A percentile compares a stretch with the other conserved stretches of the same genome.
Evolutionary conservation across 306 rosid species (phyloP).

Genomic region (Psophocarpus tetragonolobus): DNA sequence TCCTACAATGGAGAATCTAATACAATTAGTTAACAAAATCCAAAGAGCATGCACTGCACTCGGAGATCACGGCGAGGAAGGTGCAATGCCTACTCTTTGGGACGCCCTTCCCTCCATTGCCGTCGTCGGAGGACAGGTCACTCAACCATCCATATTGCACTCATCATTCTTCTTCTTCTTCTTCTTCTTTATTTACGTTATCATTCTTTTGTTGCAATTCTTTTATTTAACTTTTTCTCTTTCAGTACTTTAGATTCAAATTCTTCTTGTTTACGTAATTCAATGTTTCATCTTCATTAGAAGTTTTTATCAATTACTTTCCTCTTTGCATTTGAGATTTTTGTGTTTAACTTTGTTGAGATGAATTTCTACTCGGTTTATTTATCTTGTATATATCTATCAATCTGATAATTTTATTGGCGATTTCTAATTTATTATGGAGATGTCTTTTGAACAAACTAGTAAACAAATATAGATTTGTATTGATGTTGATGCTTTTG

Average conservation of each 20-base stretch:
- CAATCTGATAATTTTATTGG: neutral
- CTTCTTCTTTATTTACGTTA: neutral
- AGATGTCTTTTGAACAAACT: neutral
- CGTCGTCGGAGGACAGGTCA: slow-evolving; percentile 98
- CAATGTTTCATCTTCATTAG: neutral
- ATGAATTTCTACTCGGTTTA: neutral
- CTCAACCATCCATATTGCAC: neutral
- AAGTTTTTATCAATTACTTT: neutral
- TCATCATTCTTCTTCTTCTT: neutral
- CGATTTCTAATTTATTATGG: neutral
- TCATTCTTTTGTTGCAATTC: neutral
- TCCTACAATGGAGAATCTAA: slow-evolving; percentile 78
- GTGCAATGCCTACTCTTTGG: slow-evolving; percentile 96
- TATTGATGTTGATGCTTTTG: neutral
- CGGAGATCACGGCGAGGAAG: slow-evolving; percentile 94
- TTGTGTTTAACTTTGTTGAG: neutral
- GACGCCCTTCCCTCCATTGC: slow-evolving; percentile 97
- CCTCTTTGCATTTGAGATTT: neutral
- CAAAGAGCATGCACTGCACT: slow-evolving; percentile 98
- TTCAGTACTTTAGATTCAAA: neutral
- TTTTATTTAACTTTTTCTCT: neutral
- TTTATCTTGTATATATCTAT: too few relatives aligned
- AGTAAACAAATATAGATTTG: neutral
- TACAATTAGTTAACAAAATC: slow-evolving; percentile 90
- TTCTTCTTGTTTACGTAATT: neutral